phyloP scores from a whole-genome alignment of 208 protist species.

The Trypanosoma mega region DNA sequence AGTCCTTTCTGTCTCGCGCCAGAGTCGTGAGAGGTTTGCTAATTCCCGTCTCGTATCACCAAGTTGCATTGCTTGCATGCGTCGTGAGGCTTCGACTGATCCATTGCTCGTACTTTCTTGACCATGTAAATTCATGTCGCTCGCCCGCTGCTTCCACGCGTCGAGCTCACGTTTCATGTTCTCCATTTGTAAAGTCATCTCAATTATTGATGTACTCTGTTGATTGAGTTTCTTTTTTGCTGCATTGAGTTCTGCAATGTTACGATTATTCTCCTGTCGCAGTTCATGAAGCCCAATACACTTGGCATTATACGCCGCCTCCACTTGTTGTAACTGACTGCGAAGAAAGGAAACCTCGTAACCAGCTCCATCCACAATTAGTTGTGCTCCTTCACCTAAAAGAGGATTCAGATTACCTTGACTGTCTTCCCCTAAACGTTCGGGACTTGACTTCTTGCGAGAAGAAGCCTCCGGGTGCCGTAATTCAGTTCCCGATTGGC shows the following conservation, averaged over 20 bases:
- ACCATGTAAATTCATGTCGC: constrained; percentile 20
- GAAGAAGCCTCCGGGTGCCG: too few species aligned
- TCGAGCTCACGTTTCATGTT: constrained; percentile 64
- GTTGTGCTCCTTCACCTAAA: constrained; percentile 12
- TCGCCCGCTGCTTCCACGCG: constrained; percentile 59
- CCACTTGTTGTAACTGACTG: constrained; percentile 75
- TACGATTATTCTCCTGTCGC: constrained; percentile 56
- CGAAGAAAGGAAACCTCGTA: constrained; percentile 84
- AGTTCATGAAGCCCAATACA: constrained; percentile 81
- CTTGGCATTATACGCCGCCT: constrained; percentile 84
- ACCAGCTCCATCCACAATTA: constrained; percentile 66
- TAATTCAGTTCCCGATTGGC: too few species aligned
- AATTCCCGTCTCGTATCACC: constrained; percentile 60
- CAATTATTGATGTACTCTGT: constrained; percentile 25
- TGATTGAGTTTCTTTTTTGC: constrained; percentile 30
- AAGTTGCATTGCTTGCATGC: constrained; percentile 35
- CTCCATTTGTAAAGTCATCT: constrained; percentile 45
- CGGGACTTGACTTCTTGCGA: not conserved
- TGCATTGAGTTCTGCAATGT: constrained; percentile 40
- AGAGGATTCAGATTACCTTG: not conserved
- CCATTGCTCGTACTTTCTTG: not conserved
- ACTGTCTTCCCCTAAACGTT: not conserved
- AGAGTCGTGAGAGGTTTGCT: constrained; percentile 59
- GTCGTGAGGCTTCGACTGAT: constrained; percentile 16
- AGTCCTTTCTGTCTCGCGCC: constrained; percentile 84